Evolutionary conservation across 192 early-diverging fungal genomes (phyloP).

Genomic region (Neocallimastix lanati): DNA sequence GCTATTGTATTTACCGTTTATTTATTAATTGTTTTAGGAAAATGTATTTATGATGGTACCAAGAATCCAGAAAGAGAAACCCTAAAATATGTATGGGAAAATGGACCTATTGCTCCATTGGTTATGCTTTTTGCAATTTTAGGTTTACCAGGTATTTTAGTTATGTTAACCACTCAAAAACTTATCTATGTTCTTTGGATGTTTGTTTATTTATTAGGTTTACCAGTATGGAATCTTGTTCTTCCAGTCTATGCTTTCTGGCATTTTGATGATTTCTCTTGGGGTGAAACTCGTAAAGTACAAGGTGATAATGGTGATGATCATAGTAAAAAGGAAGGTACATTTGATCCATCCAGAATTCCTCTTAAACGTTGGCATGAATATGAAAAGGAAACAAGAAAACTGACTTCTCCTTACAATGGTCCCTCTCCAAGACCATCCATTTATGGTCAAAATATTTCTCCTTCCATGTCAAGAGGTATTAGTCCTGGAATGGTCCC

Average conservation of each 20-base stretch:
- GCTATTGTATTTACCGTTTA: neutral
- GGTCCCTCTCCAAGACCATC: neutral
- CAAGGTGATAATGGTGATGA: slow-evolving; percentile 57
- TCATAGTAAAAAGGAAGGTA: slow-evolving; percentile 14
- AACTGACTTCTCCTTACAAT: neutral
- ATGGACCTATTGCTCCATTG: neutral
- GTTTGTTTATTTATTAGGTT: slow-evolving; percentile 42
- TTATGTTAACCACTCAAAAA: slow-evolving; percentile 54
- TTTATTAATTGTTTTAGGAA: neutral
- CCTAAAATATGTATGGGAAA: neutral
- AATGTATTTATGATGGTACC: neutral
- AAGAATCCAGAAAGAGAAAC: neutral
- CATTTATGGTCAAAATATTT: too few species aligned
- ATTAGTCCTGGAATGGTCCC: too few species aligned
- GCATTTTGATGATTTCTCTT: slow-evolving; percentile 99
- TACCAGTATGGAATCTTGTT: slow-evolving; percentile 81
- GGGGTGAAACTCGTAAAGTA: slow-evolving; percentile 90
- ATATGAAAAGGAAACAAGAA: slow-evolving; percentile 6
- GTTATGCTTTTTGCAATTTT: neutral
- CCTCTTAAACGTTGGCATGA: slow-evolving; percentile 22
- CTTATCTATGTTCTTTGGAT: slow-evolving; percentile 81
- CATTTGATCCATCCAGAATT: slow-evolving; percentile 12
- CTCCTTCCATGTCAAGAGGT: too few species aligned
- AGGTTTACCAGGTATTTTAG: slow-evolving; percentile 2
- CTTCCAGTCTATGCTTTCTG: slow-evolving; percentile 90